These are phyloP conservation scores for Termitomyces sp. DNA, from an alignment of 768 basidiomycete genomes.

Conservation along the genomic window DNA sequence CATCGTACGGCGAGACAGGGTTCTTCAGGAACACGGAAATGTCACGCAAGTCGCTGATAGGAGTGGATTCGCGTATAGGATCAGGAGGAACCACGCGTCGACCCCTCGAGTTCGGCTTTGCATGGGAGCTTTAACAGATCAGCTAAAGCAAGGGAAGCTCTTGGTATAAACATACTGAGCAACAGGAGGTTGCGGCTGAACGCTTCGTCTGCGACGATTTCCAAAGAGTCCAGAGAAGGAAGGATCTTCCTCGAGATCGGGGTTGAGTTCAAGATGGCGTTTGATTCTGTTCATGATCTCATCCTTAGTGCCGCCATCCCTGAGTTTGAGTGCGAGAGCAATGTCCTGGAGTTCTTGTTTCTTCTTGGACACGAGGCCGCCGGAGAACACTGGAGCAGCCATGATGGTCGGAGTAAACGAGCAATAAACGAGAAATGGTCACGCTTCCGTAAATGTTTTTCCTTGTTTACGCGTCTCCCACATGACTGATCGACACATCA, in stretches of 20 bases:
- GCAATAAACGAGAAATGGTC: slow-evolving; percentile 19
- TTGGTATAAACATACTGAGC: background rate
- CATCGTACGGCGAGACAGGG: slow-evolving; percentile 31
- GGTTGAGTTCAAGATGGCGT: slow-evolving; percentile 52
- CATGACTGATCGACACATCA: slow-evolving; percentile 18
- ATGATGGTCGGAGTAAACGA: slow-evolving; percentile 27
- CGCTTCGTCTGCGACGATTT: slow-evolving; percentile 35
- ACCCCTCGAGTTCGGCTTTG: slow-evolving; percentile 9
- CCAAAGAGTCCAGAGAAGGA: slow-evolving; percentile 49
- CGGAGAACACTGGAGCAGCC: slow-evolving; percentile 40
- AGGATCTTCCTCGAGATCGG: slow-evolving; percentile 51
- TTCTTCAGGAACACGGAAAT: slow-evolving; percentile 49
- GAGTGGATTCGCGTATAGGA: slow-evolving; percentile 41
- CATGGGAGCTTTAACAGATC: slow-evolving; percentile 4
- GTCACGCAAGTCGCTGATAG: slow-evolving; percentile 41
- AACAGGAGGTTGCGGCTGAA: slow-evolving; percentile 26
- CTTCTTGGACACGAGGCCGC: slow-evolving; percentile 58
- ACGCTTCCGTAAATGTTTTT: slow-evolving; percentile 13
- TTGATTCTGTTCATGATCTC: slow-evolving; percentile 59
- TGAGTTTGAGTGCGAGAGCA: slow-evolving; percentile 45
- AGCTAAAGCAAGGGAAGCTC: background rate
- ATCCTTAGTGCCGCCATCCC: slow-evolving; percentile 55
- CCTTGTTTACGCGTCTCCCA: slow-evolving; percentile 22
- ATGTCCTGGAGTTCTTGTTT: slow-evolving; percentile 64
- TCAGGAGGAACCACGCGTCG: slow-evolving; percentile 27